Evolutionary conservation across 257 asterid species (phyloP), one percentile per base, ranked within the genome.

Genomic region (Lavandula angustifolia): DNA sequence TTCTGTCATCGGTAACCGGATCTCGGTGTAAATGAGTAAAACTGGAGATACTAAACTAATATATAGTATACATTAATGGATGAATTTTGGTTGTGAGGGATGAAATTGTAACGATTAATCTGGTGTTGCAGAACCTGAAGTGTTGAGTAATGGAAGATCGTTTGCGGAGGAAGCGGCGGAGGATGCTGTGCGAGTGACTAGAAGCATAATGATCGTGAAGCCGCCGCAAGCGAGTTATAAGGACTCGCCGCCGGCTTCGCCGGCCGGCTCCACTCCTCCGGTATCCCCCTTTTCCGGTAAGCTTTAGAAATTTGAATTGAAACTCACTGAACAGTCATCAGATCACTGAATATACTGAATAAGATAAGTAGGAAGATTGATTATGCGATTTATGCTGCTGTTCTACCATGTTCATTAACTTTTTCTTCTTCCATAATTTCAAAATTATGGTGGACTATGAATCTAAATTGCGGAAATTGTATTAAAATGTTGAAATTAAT

Each of bases 281-380:
- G 86, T 81, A 58, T 92, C 99, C 54, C 97, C 99, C 62, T 92
- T 89, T 60, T 74, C 90, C 72, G 98, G 98, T 92, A 78, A 84
- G 83, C 31, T 41, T 44, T 42, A 14, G 42, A 57, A 37, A 57
- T 57, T 22, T 8, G 2, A 57, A 16, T 8, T 5, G 47, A 5
- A 57, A 33, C 32, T 34, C 44, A 17, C 16, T 17, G 2, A 56
- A n/a, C 3, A 13, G 32, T 53, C 0, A 3, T 0, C 13, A 32
- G 41, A 4, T 14, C 1, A 4, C 9, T 40, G 46, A 38, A 38
- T n/a, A 48, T 48, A 6, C 31, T 16, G 31, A 16, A 48, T 16
- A 1, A 48, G 12, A 31, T 0, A 48, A 48, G 54, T 48, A 3
- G 6, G 22, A 5, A 44, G n/a, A 44, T 35, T 35, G 8, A 35